Conservation (phyloP, 2,329 filamentous ascomycete species). For the Fusarium beomiforme region DNA sequence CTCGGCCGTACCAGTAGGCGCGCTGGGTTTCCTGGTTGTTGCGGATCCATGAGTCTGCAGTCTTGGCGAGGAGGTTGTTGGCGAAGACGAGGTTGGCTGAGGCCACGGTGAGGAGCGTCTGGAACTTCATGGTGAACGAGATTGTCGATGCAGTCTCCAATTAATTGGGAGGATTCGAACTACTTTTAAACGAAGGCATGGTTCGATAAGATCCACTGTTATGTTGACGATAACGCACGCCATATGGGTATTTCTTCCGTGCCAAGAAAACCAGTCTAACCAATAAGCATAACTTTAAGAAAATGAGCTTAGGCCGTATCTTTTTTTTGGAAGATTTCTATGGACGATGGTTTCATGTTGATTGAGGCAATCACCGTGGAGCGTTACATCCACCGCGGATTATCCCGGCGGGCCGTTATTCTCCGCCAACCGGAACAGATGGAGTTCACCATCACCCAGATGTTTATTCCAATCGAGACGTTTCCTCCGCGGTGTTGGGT, state of each 20-base stretch:
- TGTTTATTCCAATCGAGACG: background rate
- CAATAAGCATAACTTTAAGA: background rate
- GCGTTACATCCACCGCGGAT: slow-evolving; percentile 1
- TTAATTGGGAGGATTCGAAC: background rate
- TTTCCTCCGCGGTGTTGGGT: background rate
- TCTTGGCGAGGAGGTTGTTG: slow-evolving; percentile 22
- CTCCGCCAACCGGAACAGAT: slow-evolving; percentile 8
- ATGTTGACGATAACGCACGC: background rate
- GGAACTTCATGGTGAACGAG: slow-evolving; percentile 30
- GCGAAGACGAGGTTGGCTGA: slow-evolving; percentile 25
- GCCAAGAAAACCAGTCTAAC: background rate
- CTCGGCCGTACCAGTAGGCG: slow-evolving; percentile 36
- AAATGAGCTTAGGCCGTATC: background rate
- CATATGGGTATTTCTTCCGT: background rate
- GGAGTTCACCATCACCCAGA: background rate
- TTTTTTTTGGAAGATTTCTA: background rate
- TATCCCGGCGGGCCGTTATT: background rate
- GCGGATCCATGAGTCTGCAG: slow-evolving; percentile 37
- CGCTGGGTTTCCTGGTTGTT: slow-evolving; percentile 34
- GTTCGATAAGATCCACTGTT: background rate
- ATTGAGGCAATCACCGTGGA: slow-evolving; percentile 12
- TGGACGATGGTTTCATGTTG: background rate
- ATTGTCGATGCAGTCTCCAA: slow-evolving; percentile 6
- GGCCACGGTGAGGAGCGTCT: slow-evolving; percentile 28
- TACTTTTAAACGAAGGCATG: background rate